These are phyloP conservation scores for Cladophialophora exuberans DNA, from an alignment of 2,329 filamentous ascomycete genomes.

Conservation along the genomic window DNA sequence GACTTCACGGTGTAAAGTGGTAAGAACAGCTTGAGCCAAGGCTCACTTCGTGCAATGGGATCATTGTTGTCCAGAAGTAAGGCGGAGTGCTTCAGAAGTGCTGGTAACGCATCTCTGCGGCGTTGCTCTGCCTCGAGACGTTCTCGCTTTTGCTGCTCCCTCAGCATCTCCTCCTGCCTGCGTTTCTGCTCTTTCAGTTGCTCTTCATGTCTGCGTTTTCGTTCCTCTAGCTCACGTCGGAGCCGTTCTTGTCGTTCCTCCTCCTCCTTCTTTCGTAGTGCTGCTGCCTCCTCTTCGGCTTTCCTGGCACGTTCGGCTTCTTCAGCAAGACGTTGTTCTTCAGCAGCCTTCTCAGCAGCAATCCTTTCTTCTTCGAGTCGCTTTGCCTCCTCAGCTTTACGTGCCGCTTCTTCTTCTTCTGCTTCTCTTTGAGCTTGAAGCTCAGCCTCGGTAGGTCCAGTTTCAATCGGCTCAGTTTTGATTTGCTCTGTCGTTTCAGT, in stretches of 20 bases:
- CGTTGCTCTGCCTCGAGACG: constrained; percentile 51
- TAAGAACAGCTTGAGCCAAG: constrained; percentile 51
- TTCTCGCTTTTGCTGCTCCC: constrained; percentile 43
- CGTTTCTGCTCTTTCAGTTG: constrained; percentile 42
- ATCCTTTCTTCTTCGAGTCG: constrained; percentile 27
- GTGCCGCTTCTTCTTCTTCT: constrained; percentile 5
- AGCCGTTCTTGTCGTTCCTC: constrained; percentile 48
- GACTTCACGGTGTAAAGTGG: constrained; percentile 50
- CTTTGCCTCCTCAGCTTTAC: constrained; percentile 28
- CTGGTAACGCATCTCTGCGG: constrained; percentile 51
- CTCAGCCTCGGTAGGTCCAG: constrained; percentile 24
- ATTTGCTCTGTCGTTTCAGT: constrained; percentile 29
- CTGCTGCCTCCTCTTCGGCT: constrained; percentile 46
- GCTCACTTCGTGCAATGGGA: constrained; percentile 44
- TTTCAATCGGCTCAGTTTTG: constrained; percentile 30
- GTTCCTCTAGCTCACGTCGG: constrained; percentile 42
- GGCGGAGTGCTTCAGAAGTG: constrained; percentile 48
- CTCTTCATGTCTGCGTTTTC: constrained; percentile 47
- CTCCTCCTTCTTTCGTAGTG: constrained; percentile 47
- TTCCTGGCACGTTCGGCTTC: constrained; percentile 42
- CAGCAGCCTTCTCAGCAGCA: constrained; percentile 37
- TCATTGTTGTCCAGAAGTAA: constrained; percentile 50
- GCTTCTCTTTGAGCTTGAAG: constrained; percentile 3
- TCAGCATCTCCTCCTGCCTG: constrained; percentile 45
- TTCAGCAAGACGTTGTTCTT: constrained; percentile 43